Conservation (phyloP, 768 basidiomycete genomes). For the Phanerochaete carnosa region DNA sequence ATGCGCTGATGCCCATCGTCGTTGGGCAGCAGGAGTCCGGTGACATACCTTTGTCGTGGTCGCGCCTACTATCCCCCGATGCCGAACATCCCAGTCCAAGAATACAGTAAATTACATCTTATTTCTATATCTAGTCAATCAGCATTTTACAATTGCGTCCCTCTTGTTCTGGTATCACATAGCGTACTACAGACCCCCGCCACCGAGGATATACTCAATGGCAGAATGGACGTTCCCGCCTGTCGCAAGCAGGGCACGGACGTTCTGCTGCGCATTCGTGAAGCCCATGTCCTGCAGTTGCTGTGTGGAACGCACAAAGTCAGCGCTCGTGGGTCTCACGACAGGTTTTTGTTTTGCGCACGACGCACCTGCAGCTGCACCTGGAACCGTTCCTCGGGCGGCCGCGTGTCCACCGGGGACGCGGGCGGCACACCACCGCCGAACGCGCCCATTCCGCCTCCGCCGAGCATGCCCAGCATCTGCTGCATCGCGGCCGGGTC, state of each 20-base stretch:
- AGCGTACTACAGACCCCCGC: slow-evolving; percentile 56
- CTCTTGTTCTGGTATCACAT: neutral
- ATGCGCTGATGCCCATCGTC: too few relatives aligned
- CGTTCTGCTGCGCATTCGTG: slow-evolving; percentile 83
- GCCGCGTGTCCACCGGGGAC: slow-evolving; percentile 62
- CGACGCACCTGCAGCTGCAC: slow-evolving; percentile 69
- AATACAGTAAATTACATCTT: neutral
- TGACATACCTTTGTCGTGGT: too few relatives aligned
- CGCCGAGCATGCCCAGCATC: slow-evolving; percentile 32
- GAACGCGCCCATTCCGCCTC: slow-evolving; percentile 25
- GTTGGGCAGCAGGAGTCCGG: too few relatives aligned
- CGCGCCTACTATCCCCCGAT: too few relatives aligned
- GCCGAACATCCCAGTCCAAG: neutral
- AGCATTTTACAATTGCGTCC: slow-evolving; percentile 8
- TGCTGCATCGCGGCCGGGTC: slow-evolving; percentile 46
- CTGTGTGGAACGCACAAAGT: slow-evolving; percentile 33
- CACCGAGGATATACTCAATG: slow-evolving; percentile 87
- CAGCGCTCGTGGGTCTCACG: too few relatives aligned
- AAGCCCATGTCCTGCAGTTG: slow-evolving; percentile 97
- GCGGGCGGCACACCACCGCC: slow-evolving; percentile 29
- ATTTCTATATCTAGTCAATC: neutral
- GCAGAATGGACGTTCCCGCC: slow-evolving; percentile 92
- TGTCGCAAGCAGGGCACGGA: slow-evolving; percentile 85
- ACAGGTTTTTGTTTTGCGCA: too few relatives aligned
- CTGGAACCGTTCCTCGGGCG: slow-evolving; percentile 92